phyloP scores from a whole-genome alignment of 352 stramenopile species.

The Globisporangium sylvaticum region DNA sequence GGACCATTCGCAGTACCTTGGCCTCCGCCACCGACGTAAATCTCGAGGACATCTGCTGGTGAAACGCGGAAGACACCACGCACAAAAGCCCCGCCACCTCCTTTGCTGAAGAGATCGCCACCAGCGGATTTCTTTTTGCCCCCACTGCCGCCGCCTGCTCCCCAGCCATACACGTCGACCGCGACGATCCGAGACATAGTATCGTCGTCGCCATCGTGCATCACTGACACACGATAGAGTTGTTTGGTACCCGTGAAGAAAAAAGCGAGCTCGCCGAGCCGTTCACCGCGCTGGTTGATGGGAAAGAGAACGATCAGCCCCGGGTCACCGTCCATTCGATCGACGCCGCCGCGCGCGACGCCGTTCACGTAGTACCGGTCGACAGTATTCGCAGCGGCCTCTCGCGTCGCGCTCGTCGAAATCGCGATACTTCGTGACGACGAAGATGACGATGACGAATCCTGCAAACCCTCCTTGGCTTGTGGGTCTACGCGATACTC shows the following conservation, averaged over 20 bases:
- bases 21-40: slow-evolving; percentile 63
- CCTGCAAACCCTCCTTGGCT: background rate
- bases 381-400: slow-evolving; percentile 32
- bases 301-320: slow-evolving; percentile 63
- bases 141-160: slow-evolving; percentile 62
- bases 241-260: slow-evolving; percentile 37
- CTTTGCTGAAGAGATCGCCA: slow-evolving; percentile 25
- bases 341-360: slow-evolving; percentile 38
- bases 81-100: slow-evolving; percentile 71
- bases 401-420: slow-evolving; percentile 25
- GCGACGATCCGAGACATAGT: slow-evolving; percentile 43
- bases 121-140: slow-evolving; percentile 14
- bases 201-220: slow-evolving; percentile 14
- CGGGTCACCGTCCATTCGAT: slow-evolving; percentile 33
- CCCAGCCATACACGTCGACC: slow-evolving; percentile 73
- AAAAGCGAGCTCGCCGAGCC: slow-evolving; percentile 34
- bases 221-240: slow-evolving; percentile 25
- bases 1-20: slow-evolving; percentile 18
- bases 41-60: slow-evolving; percentile 37
- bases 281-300: slow-evolving; percentile 37
- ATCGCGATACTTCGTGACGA: background rate
- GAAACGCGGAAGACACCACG: slow-evolving; percentile 47
- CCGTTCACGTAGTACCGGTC: slow-evolving; percentile 67
- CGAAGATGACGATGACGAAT: background rate
- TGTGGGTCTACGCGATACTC: slow-evolving; percentile 16